phyloP scores from a whole-genome alignment of 345 rosid species.

The Excoecaria agallocha region DNA sequence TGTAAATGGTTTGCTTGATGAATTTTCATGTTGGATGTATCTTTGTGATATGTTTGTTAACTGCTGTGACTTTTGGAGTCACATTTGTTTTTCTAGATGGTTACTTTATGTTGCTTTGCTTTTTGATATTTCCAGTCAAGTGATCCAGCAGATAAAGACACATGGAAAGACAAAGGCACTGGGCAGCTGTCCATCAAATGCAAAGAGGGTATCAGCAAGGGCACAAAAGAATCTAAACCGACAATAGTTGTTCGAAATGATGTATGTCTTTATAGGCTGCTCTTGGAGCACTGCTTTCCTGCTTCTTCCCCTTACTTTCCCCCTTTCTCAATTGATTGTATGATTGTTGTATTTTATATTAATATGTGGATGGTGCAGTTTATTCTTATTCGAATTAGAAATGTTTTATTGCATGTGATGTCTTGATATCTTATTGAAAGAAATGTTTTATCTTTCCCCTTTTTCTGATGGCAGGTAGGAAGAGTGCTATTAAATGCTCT shows the following conservation, averaged over 20 bases:
- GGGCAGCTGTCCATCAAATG: slow-evolving; percentile 89
- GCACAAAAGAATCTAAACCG: slow-evolving; percentile 85
- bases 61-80: background rate
- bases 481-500: slow-evolving; percentile 82
- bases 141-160: slow-evolving; percentile 70
- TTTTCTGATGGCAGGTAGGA: slow-evolving; percentile 60
- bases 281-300: background rate
- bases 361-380: background rate
- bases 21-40: background rate
- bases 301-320: background rate
- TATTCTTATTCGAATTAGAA: background rate
- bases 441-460: too few species aligned
- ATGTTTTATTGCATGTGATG: background rate
- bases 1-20: background rate
- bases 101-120: background rate
- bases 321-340: background rate
- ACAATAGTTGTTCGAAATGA: slow-evolving; percentile 80
- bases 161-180: slow-evolving; percentile 96
- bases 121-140: slow-evolving; percentile 50
- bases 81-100: slow-evolving; percentile 6
- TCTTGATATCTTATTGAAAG: too few species aligned
- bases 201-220: slow-evolving; percentile 79
- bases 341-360: background rate
- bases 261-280: slow-evolving; percentile 39
- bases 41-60: background rate